A percentile compares a stretch with the other conserved stretches of the same genome.
These are phyloP conservation scores for Kazachstania sp. DNA, from an alignment of 1,139 yeast genomes.

Conservation along the genomic window DNA sequence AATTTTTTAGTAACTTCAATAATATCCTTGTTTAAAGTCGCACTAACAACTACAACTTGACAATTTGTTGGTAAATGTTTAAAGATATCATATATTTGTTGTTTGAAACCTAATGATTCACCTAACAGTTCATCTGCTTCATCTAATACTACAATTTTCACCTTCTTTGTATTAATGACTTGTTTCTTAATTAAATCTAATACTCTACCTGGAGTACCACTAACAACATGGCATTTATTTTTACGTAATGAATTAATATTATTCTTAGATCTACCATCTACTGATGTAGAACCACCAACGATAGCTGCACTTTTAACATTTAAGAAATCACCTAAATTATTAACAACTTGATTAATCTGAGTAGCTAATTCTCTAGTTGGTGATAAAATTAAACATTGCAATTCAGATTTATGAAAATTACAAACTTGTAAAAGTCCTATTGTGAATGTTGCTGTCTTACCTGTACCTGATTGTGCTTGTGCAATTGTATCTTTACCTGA, in stretches of 20 bases:
- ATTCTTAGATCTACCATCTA: slow-evolving; percentile 43
- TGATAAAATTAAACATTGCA: slow-evolving; percentile 75
- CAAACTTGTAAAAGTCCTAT: slow-evolving; percentile 82
- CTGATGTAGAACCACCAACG: slow-evolving; percentile 58
- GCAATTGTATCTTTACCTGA: slow-evolving; percentile 90
- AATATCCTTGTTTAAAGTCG: slow-evolving; percentile 82
- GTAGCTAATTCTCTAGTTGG: slow-evolving; percentile 95
- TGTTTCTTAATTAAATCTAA: slow-evolving; percentile 80
- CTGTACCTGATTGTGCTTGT: slow-evolving; percentile 98
- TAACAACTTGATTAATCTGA: slow-evolving; percentile 80
- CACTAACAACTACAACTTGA: slow-evolving; percentile 92
- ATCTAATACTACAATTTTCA: slow-evolving; percentile 79
- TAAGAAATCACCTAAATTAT: slow-evolving; percentile 81
- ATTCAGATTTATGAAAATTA: slow-evolving; percentile 55
- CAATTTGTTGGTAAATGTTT: slow-evolving; percentile 68
- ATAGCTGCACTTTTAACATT: slow-evolving; percentile 79
- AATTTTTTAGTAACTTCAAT: slow-evolving; percentile 79
- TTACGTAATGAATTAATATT: slow-evolving; percentile 63
- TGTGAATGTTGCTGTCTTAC: slow-evolving; percentile 94
- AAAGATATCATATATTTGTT: slow-evolving; percentile 85
- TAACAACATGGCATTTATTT: slow-evolving; percentile 77
- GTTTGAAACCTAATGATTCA: slow-evolving; percentile 69
- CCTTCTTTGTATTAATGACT: slow-evolving; percentile 53
- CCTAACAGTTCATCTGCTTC: slow-evolving; percentile 92
- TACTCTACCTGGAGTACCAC: slow-evolving; percentile 96